Base-by-base conservation (phyloP, 805 yeast genomes). In the Schizosaccharomyces lindneri region DNA sequence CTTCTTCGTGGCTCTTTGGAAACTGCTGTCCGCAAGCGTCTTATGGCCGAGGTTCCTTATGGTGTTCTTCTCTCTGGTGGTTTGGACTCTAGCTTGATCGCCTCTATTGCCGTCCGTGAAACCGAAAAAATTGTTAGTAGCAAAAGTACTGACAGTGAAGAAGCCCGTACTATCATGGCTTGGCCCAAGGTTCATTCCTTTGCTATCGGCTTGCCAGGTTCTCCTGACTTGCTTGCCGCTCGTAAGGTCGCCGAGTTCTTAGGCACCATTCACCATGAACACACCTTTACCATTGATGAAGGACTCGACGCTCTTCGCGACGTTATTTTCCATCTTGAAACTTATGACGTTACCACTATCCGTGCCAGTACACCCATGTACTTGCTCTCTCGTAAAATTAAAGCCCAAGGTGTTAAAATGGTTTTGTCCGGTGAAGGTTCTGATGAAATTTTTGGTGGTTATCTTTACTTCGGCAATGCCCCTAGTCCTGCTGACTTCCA, bases 321-420 rank as follows among this genome's bases (percentile, higher is more conserved):
- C 72, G 97, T 90, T 63, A 93, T 93, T 68, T 82, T 82, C 75
- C 97, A 90, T 75, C 79, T 93, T 72, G 99, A 93, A 77, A 93
- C 99, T 43, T 93, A 84, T 70, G 99, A 93, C 73, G 99, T 93
- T 66, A 93, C 99, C 67, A 93, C 99, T 61, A 89, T 93, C 72
- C 83, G 99, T 75, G 99, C 99, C 43, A 89, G 97, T 9, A 93
- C 98, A 55, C 99, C 99, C 67, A 93, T 93, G 99, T 93, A 89
- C 78, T 76, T 93, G 69, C 77, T 93, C 67, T 84, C 95, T 17
- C 81, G 99, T 74, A 93, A 93, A 77, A 93, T 93, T 78, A 93
- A 93, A 78, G 98, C 98, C 61, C 97, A 90, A 75, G 99, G 98
- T 73, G 95, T 93, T 69, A 93, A 93, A 82, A 93, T 93, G 99